A percentile compares a stretch with the other conserved stretches of the same genome.
Conservation (phyloP, 176 grass and related monocot genomes). For the Secale cereale region DNA sequence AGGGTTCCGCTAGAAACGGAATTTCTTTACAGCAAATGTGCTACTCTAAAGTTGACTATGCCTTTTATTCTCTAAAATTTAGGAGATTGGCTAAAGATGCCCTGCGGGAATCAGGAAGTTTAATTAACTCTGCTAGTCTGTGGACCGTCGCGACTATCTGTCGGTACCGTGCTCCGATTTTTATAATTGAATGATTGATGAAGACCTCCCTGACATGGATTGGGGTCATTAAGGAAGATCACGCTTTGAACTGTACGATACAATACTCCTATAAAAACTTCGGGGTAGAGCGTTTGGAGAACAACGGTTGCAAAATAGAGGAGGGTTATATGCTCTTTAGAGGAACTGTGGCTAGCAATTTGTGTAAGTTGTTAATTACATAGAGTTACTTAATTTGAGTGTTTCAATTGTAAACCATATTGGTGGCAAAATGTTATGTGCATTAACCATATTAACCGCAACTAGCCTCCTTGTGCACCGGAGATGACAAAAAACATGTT, state of each 20-base stretch:
- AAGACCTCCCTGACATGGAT: constrained; percentile 24
- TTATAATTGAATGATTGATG: background rate
- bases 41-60: too few relatives aligned
- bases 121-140: too few relatives aligned
- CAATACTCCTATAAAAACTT: too few relatives aligned
- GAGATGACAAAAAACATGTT: too few relatives aligned
- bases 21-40: too few relatives aligned
- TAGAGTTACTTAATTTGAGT: background rate
- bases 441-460: background rate
- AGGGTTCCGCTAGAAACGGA: too few relatives aligned
- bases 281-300: background rate
- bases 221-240: background rate
- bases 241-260: background rate
- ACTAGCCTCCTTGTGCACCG: too few relatives aligned
- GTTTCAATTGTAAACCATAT: too few relatives aligned
- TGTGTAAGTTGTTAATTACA: background rate
- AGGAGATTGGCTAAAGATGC: too few relatives aligned
- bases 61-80: too few relatives aligned
- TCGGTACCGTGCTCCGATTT: background rate
- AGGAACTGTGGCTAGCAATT: background rate
- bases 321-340: background rate
- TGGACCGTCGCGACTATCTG: too few relatives aligned
- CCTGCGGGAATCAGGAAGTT: too few relatives aligned
- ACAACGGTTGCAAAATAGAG: background rate
- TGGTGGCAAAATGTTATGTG: background rate